Base-by-base conservation (phyloP, 768 basidiomycete species). In the Boletus reticulatus region DNA sequence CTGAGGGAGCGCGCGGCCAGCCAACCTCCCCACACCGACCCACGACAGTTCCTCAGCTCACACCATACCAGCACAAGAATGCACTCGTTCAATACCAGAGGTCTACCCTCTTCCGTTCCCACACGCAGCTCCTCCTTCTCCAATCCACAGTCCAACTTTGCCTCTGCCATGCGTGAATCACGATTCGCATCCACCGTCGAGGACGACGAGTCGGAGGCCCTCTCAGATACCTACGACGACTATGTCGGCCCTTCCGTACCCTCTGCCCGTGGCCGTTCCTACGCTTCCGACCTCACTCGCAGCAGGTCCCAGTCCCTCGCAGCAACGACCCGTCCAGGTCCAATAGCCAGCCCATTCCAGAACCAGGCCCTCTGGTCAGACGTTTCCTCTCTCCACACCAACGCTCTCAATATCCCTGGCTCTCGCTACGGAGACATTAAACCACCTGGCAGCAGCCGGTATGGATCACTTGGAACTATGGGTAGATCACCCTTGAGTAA, bases 301-400 rank as follows among this genome's bases (percentile, higher is more conserved):
- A 89, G 88, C 70, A 78, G 89, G 31, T 89, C 88, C 3, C 89
- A 92, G 62, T 88, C 86, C 0, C 78, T 92, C 52, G 89, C 88
- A 0, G 80, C 86, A 6, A 75, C 75, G 1, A 47, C 78, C 4
- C 78, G 85, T 16, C 80, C 81, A 6, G 78, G 77, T 4, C 74
- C 80, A 20, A 76, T 85, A 39, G 81, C 80, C 46, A 82, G 77
- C 59, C 78, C 83, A 0, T 67, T 74, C 48, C 69, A 72, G n/a
- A 60, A 64, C 68, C 42, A 73, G 8, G 60, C 56, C 22, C 53
- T 78, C 78, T 88, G 87, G 87, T 80, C 81, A 50, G 84, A 86
- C 41, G 76, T 80, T 1, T 46, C 65, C 0, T 76, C 77, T 56
- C 71, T 81, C 48, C 67, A 70, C 48, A 78, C 82, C 12, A 81